These are phyloP conservation scores for Xylaria sp. DNA, from an alignment of 2,329 filamentous ascomycete genomes.

Conservation along the genomic window DNA sequence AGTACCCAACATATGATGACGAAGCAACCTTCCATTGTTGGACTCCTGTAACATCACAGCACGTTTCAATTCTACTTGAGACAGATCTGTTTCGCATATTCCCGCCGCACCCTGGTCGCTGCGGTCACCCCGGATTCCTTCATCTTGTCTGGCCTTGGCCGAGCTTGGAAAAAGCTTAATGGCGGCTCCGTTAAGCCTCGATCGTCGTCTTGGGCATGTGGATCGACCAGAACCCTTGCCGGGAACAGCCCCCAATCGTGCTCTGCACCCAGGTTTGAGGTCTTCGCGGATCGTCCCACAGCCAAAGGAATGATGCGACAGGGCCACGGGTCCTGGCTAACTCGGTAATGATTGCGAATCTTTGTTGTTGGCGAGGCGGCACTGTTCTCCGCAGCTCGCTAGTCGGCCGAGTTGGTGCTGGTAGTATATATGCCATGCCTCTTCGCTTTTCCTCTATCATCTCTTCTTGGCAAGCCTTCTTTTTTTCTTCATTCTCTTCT, in stretches of 20 bases:
- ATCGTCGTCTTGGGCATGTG: conserved; percentile 11
- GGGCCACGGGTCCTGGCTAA: conserved; percentile 15
- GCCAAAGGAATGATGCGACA: conserved; percentile 23
- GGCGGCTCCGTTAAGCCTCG: conserved; percentile 3
- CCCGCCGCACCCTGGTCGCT: conserved; percentile 9
- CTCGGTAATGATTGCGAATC: conserved; percentile 11
- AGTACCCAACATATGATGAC: conserved; percentile 26
- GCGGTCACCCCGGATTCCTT: conserved; percentile 19
- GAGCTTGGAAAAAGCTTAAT: conserved; percentile 32
- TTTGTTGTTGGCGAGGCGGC: background rate
- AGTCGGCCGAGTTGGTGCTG: background rate
- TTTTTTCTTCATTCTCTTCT: conserved; percentile 31
- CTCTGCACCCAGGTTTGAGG: conserved; percentile 22
- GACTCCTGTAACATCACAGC: conserved; percentile 27
- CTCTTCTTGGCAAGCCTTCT: conserved; percentile 25
- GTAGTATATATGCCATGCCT: conserved; percentile 32
- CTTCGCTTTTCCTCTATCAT: conserved; percentile 3
- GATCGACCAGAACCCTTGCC: conserved; percentile 13
- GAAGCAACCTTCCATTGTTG: conserved; percentile 11
- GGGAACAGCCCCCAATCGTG: background rate
- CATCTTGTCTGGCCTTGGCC: conserved; percentile 19
- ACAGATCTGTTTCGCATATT: conserved; percentile 23
- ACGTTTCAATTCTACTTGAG: conserved; percentile 32
- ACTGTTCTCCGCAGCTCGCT: background rate
- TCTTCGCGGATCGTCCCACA: conserved; percentile 16